Evolutionary conservation across 768 basidiomycete genomes (phyloP).

Genomic region (Phylloporus rhodoxanthus): DNA sequence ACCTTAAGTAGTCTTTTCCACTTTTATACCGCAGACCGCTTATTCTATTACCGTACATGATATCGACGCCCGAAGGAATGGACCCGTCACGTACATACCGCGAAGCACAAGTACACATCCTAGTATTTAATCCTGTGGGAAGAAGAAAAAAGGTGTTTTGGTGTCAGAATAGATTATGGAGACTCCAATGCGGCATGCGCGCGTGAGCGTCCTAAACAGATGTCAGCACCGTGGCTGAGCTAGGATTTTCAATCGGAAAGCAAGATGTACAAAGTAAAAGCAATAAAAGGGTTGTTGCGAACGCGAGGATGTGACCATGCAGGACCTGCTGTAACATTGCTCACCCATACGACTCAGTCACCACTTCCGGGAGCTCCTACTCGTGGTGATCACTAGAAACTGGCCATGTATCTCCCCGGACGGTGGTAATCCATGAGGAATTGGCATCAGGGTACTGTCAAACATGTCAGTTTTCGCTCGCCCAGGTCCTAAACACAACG

Average conservation of each 20-base stretch:
- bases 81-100: constrained; percentile 6
- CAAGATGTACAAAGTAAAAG: neutral
- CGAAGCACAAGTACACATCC: neutral
- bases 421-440: constrained; percentile 31
- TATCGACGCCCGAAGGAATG: neutral
- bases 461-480: neutral
- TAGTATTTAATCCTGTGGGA: neutral
- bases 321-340: neutral
- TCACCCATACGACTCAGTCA: neutral
- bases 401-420: constrained; percentile 8
- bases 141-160: neutral
- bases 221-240: neutral
- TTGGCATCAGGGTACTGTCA: constrained; percentile 33
- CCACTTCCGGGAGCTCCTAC: neutral
- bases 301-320: no score
- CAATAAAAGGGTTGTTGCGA: neutral
- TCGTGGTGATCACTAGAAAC: neutral
- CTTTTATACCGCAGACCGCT: constrained; percentile 9
- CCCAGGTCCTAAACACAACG: neutral
- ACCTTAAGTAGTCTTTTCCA: neutral
- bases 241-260: neutral
- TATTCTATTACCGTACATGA: constrained; percentile 15
- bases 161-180: neutral
- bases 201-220: no score
- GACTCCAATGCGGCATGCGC: neutral